Base-by-base conservation (phyloP, 2,329 filamentous ascomycete genomes). In the Botrytis fabae region DNA sequence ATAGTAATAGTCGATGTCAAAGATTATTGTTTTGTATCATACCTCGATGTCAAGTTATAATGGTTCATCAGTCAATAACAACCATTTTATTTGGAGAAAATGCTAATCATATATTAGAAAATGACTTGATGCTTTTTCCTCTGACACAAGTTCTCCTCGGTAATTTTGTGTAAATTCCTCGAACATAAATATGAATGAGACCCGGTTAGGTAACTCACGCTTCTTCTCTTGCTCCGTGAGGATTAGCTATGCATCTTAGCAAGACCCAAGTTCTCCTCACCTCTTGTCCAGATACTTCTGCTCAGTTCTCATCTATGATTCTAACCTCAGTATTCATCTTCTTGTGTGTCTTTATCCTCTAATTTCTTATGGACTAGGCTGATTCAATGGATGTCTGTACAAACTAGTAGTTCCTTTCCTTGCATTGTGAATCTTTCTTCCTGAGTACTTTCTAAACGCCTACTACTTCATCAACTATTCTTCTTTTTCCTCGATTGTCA, bases 21-120 rank as follows among this genome's bases (percentile, higher is more conserved):
- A 54, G 14, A 28, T 16, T 57, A 14, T 18, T 28, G 14, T 9
- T 28, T 57, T 16, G 14, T 18, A 18, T 57, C 8, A 18, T n/a
- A 3, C n/a, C n/a, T 54, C n/a, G 1, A 18, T 28, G 0, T 28
- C 4, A 54, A 38, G 1, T 8, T 0, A 16, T 8, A 20, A 0
- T 8, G 16, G 42, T 28, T 57, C 4, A 54, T 28, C 14, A 54
- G 16, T 54, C 14, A 28, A 8, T 57, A n/a, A 2, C n/a, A 28
- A 7, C 4, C 14, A n/a, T 57, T 57, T 18, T 57, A 14, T 57
- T 57, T 57, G 51, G 14, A 57, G n/a, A 18, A 57, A 28, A 4
- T 5, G 12, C 2, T 18, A 57, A 16, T 18, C 6, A 8, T 14
- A 57, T 28, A 28, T 18, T 28, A 6, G 51, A 14, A 28, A 57